phyloP scores from a whole-genome alignment of 1,284 basidiomycete species.

The Tilletiopsis washingtonensis region DNA sequence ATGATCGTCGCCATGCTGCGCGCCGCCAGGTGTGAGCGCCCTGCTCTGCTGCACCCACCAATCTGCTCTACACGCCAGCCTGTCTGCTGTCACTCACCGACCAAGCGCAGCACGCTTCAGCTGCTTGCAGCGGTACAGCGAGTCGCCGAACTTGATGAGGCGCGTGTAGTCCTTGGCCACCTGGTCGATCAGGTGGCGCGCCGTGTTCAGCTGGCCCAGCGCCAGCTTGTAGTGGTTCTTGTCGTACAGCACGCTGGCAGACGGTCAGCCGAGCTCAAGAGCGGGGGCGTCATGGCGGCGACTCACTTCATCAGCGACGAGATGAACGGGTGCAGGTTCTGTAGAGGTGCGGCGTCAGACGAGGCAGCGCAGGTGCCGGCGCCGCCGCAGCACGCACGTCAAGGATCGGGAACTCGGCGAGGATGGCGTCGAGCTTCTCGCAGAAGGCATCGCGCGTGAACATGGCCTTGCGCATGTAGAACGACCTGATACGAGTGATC shows the following conservation, averaged over 20 bases:
- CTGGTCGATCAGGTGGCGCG: constrained; percentile 45
- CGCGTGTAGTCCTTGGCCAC: constrained; percentile 47
- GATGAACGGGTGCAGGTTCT: constrained; percentile 45
- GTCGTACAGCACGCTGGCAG: constrained; percentile 40
- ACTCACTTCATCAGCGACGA: constrained; percentile 43
- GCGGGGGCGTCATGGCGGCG: background rate
- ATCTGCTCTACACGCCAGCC: background rate
- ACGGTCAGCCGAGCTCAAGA: background rate
- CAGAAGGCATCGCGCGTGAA: constrained; percentile 97
- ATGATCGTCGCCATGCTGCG: constrained; percentile 45
- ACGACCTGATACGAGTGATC: constrained; percentile 79
- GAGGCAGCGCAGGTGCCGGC: background rate
- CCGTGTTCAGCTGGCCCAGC: constrained; percentile 46
- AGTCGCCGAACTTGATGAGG: constrained; percentile 47
- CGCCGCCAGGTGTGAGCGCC: constrained; percentile 38
- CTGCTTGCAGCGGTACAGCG: constrained; percentile 47
- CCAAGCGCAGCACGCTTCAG: constrained; percentile 46
- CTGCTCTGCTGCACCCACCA: too few species aligned
- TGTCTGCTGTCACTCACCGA: constrained; percentile 12
- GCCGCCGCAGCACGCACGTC: constrained; percentile 58
- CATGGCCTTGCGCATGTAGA: constrained; percentile 99
- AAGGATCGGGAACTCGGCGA: constrained; percentile 91
- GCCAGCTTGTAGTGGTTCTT: constrained; percentile 48
- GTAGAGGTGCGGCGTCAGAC: constrained; percentile 6
- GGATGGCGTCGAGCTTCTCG: constrained; percentile 87